Evolutionary conservation across 140 eudicot species (phyloP).

Genomic region (Cichorium intybus): DNA sequence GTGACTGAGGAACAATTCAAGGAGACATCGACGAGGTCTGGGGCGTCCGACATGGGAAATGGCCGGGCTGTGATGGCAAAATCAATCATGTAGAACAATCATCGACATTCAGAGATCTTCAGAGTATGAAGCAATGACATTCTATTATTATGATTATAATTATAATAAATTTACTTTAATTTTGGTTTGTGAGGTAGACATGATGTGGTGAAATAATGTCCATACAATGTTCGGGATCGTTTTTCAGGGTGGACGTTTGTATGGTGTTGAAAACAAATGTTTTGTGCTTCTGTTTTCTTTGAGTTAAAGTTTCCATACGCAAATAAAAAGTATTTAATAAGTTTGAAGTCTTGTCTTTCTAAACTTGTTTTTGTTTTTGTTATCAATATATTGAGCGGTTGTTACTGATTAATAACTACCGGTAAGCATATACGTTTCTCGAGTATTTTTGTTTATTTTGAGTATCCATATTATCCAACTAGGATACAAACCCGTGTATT

Average conservation of each 20-base stretch:
- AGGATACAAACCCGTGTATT: too few relatives aligned
- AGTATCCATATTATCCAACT: too few relatives aligned
- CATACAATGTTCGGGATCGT: too few relatives aligned
- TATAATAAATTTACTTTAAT: neutral
- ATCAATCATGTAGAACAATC: conserved; percentile 51
- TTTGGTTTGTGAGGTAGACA: too few relatives aligned
- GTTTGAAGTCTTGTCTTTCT: neutral
- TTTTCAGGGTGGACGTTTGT: too few relatives aligned
- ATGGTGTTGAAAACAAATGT: conserved; percentile 2
- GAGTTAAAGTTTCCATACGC: neutral
- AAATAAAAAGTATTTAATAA: neutral
- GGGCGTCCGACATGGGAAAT: conserved; percentile 53
- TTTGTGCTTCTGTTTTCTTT: neutral
- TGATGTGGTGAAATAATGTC: too few relatives aligned
- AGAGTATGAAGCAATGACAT: too few relatives aligned
- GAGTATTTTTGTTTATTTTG: too few relatives aligned
- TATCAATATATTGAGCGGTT: too few relatives aligned
- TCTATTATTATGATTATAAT: too few relatives aligned
- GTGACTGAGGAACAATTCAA: conserved; percentile 90
- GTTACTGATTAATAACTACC: too few relatives aligned
- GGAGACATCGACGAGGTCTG: conserved; percentile 76
- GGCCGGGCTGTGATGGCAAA: conserved; percentile 64
- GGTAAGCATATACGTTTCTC: too few relatives aligned
- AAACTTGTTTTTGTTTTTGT: neutral
- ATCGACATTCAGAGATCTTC: neutral